Conservation (phyloP, 2,329 filamentous ascomycete genomes). For the Botrytis deweyae region DNA sequence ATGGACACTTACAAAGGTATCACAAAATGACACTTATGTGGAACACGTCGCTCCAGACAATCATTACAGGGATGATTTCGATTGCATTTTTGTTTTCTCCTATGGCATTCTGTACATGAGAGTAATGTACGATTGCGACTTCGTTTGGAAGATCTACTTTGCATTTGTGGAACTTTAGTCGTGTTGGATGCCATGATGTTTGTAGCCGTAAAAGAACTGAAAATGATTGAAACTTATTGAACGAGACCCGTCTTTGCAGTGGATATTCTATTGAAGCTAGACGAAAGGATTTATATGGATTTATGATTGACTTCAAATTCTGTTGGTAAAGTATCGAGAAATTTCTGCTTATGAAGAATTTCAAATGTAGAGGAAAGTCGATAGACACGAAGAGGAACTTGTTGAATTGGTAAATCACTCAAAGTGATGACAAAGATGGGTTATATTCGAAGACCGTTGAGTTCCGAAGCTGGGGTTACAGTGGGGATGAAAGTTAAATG, state of each 20-base stretch:
- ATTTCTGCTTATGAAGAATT: background rate
- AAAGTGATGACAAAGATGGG: background rate
- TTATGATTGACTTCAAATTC: too few species aligned
- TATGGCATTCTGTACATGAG: slow-evolving; percentile 32
- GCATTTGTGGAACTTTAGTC: background rate
- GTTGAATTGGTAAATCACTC: background rate
- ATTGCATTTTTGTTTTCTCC: slow-evolving; percentile 34
- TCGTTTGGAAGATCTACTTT: background rate
- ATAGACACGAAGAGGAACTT: background rate
- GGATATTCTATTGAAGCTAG: background rate
- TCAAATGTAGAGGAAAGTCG: background rate
- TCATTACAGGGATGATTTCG: slow-evolving; percentile 27
- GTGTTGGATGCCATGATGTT: slow-evolving; percentile 1
- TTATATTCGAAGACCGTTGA: background rate
- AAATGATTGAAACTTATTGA: background rate
- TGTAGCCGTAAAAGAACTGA: background rate
- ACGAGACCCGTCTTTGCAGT: background rate
- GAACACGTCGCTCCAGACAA: slow-evolving; percentile 27
- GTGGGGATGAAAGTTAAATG: background rate
- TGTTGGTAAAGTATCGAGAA: background rate
- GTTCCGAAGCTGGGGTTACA: background rate
- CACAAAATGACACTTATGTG: slow-evolving; percentile 29
- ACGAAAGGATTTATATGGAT: background rate
- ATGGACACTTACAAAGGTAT: slow-evolving; percentile 24
- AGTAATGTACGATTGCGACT: slow-evolving; percentile 27